Evolutionary conservation across 495 filamentous ascomycete genomes (phyloP).

Genomic region (Pyrenopolyporus hunteri): DNA sequence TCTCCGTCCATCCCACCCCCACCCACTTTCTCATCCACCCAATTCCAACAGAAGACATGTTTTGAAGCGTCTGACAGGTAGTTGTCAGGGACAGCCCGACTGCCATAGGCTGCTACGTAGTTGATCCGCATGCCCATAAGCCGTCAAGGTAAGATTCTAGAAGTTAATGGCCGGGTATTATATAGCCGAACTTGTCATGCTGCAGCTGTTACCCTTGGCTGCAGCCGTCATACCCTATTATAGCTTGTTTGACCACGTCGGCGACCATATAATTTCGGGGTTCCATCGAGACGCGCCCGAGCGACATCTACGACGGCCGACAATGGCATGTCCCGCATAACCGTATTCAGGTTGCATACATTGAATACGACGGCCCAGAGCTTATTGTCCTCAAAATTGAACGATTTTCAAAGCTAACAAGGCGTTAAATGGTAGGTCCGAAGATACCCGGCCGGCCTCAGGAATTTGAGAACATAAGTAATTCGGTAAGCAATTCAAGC

Average conservation of each 20-base stretch:
- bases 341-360: slow-evolving; percentile 12
- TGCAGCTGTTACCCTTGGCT: background rate
- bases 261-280: slow-evolving; percentile 8
- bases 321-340: background rate
- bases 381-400: background rate
- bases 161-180: slow-evolving; percentile 18
- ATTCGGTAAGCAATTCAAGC: slow-evolving; percentile 14
- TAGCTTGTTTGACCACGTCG: slow-evolving; percentile 7
- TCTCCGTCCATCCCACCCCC: slow-evolving; percentile 33
- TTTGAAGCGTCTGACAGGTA: slow-evolving; percentile 16
- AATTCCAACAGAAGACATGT: slow-evolving; percentile 16
- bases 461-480: slow-evolving; percentile 9
- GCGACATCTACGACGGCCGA: background rate
- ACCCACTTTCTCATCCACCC: slow-evolving; percentile 32
- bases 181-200: background rate
- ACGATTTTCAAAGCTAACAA: slow-evolving; percentile 6
- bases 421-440: slow-evolving; percentile 12
- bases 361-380: slow-evolving; percentile 10
- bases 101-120: slow-evolving; percentile 1
- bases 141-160: slow-evolving; percentile 15
- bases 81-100: background rate
- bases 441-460: slow-evolving; percentile 20
- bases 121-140: slow-evolving; percentile 4
- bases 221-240: background rate
- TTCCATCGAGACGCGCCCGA: background rate